Percentiles rank a stretch among this genome's conserved stretches.
phyloP scores from a whole-genome alignment of 257 asterid species.

The Agastache rugosa region DNA sequence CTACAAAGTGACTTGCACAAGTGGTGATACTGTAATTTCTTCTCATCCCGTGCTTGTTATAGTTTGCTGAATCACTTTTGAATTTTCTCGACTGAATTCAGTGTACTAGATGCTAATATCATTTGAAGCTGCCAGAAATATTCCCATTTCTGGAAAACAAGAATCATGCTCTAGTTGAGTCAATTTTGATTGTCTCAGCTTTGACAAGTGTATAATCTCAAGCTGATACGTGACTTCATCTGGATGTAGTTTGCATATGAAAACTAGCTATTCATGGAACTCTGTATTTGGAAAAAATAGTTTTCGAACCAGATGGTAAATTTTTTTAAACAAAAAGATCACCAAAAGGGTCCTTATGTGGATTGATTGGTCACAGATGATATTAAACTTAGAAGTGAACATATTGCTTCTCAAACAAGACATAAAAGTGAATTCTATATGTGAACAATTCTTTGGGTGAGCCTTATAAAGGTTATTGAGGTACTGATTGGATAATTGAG shows the following conservation, averaged over 20 bases:
- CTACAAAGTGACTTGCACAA: constrained; percentile 73
- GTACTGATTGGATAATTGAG: constrained; percentile 10
- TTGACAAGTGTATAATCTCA: not conserved
- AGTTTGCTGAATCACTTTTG: constrained; percentile 26
- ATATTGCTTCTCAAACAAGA: not conserved
- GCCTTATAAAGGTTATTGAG: constrained; percentile 24
- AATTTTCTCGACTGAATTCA: constrained; percentile 13
- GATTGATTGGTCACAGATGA: not conserved
- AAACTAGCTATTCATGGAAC: constrained; percentile 11
- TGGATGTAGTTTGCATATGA: constrained; percentile 23
- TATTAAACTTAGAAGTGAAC: not conserved
- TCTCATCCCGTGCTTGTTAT: constrained; percentile 46
- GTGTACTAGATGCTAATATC: constrained; percentile 21
- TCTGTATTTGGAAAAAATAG: constrained; percentile 7
- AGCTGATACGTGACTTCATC: constrained; percentile 22
- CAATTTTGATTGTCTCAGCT: constrained; percentile 13
- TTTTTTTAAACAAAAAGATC: constrained; percentile 12
- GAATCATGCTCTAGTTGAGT: constrained; percentile 1
- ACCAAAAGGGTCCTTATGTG: not conserved
- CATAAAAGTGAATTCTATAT: not conserved
- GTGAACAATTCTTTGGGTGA: not conserved
- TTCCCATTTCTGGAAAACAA: constrained; percentile 1
- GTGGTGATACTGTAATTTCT: constrained; percentile 84
- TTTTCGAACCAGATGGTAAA: constrained; percentile 10
- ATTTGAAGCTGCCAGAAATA: constrained; percentile 17